Evolutionary conservation across 2,329 filamentous ascomycete species (phyloP).

Genomic region (Arthrobotrys pseudoclavata): DNA sequence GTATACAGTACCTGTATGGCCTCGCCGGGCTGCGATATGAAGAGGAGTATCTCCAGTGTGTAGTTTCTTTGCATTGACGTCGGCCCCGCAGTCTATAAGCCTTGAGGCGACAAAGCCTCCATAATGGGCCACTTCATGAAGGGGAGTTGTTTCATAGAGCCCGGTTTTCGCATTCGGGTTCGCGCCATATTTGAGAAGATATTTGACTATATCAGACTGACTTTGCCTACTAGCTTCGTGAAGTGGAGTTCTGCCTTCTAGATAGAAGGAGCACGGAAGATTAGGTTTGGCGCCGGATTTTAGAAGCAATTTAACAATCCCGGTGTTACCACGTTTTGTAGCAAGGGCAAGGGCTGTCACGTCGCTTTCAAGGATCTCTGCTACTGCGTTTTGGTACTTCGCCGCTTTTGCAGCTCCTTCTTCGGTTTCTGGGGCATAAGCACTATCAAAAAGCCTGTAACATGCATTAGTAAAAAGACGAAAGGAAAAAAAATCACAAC

Average conservation of each 20-base stretch:
- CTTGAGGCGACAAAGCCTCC: neutral
- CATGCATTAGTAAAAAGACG: neutral
- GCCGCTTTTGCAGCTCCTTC: neutral
- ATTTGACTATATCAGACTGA: neutral
- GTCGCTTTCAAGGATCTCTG: conserved; percentile 16
- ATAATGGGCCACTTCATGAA: conserved; percentile 26
- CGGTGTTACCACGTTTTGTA: conserved; percentile 8
- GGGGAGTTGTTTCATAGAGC: conserved; percentile 6
- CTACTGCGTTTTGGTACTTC: conserved; percentile 7
- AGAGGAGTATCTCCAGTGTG: conserved; percentile 25
- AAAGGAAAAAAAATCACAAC: neutral
- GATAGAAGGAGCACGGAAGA: conserved; percentile 22
- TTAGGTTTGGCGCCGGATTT: conserved; percentile 29
- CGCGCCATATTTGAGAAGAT: conserved; percentile 13
- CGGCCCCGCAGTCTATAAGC: neutral
- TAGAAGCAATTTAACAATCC: conserved; percentile 23
- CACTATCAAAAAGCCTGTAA: conserved; percentile 7
- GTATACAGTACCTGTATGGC: neutral
- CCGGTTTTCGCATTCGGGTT: conserved; percentile 11
- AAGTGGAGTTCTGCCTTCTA: conserved; percentile 24
- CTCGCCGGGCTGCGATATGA: conserved; percentile 26
- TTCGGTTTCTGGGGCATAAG: neutral
- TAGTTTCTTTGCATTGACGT: conserved; percentile 22
- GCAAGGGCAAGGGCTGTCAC: conserved; percentile 32
- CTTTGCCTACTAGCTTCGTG: conserved; percentile 34